Conservation (phyloP, 1,284 basidiomycete species). For the Xerocomus minutiporus region DNA sequence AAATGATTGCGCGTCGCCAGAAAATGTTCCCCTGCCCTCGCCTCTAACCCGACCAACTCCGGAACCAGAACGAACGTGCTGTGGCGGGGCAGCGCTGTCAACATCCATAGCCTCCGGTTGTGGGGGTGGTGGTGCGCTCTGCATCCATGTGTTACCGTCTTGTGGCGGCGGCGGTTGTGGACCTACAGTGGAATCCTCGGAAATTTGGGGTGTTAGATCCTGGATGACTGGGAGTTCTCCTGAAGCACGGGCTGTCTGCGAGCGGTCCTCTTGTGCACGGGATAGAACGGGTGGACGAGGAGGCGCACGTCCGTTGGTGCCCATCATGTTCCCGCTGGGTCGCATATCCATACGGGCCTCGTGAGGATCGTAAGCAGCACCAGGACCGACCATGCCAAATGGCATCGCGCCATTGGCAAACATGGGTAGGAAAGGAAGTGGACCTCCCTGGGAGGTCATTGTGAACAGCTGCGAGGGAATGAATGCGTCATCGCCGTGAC, state of each 20-base stretch:
- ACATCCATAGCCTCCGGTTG: slow-evolving; percentile 38
- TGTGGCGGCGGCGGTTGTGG: slow-evolving; percentile 10
- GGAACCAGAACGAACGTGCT: slow-evolving; percentile 30
- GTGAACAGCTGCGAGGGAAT: slow-evolving; percentile 63
- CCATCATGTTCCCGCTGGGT: slow-evolving; percentile 25
- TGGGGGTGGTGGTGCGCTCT: slow-evolving; percentile 9
- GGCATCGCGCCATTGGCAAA: slow-evolving; percentile 43
- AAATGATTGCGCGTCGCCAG: slow-evolving; percentile 61
- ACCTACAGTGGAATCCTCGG: slow-evolving; percentile 24
- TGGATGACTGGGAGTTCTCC: slow-evolving; percentile 76
- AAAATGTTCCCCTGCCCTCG: slow-evolving; percentile 48
- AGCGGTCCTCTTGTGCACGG: slow-evolving; percentile 46
- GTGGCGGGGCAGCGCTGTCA: slow-evolving; percentile 26
- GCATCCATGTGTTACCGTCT: slow-evolving; percentile 15
- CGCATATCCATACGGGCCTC: slow-evolving; percentile 76
- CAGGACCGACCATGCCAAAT: slow-evolving; percentile 42
- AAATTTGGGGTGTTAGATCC: slow-evolving; percentile 61
- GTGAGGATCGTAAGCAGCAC: slow-evolving; percentile 67
- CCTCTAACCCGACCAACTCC: slow-evolving; percentile 43
- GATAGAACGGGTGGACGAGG: slow-evolving; percentile 55
- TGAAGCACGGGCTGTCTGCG: slow-evolving; percentile 38
- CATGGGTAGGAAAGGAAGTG: slow-evolving; percentile 64
- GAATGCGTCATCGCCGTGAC: slow-evolving; percentile 81
- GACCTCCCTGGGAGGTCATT: slow-evolving; percentile 39
- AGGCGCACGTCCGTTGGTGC: slow-evolving; percentile 37